Percentiles rank a stretch among this genome's conserved stretches.
Evolutionary conservation across 1,139 yeast genomes (phyloP).

Genomic region (Meyerozyma guilliermondii): DNA sequence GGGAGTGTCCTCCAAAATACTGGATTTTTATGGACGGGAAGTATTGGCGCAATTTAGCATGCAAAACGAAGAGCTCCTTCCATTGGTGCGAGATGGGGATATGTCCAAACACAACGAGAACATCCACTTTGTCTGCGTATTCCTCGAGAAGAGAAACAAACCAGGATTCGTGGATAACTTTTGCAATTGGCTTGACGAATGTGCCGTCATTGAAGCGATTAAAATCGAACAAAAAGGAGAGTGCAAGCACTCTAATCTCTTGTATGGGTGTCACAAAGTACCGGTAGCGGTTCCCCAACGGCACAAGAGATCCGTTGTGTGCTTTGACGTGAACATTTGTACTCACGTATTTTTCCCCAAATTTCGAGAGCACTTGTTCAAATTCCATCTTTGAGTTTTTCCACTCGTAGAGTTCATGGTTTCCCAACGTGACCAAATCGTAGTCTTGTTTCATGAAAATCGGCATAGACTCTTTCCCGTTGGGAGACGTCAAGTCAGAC

Average conservation of each 20-base stretch:
- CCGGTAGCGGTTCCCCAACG: conserved; percentile 65
- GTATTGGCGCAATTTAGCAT: conserved; percentile 46
- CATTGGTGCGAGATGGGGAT: conserved; percentile 61
- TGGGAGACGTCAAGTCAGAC: conserved; percentile 70
- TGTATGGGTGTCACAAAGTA: conserved; percentile 61
- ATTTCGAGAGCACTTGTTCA: conserved; percentile 51
- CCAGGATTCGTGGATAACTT: conserved; percentile 54
- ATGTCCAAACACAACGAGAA: conserved; percentile 73
- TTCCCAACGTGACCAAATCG: conserved; percentile 82
- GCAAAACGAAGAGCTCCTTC: conserved; percentile 53
- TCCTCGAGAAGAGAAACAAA: conserved; percentile 47
- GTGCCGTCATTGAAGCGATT: conserved; percentile 54
- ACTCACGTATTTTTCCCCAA: conserved; percentile 63
- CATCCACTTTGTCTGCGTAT: conserved; percentile 49
- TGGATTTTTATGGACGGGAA: conserved; percentile 69
- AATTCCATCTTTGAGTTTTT: conserved; percentile 65
- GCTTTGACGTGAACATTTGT: conserved; percentile 73
- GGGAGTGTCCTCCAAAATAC: conserved; percentile 94
- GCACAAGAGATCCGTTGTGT: conserved; percentile 45
- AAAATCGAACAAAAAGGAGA: conserved; percentile 82
- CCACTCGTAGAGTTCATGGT: conserved; percentile 83
- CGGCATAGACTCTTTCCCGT: conserved; percentile 59
- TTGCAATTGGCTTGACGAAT: conserved; percentile 57
- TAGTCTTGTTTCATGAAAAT: conserved; percentile 65
- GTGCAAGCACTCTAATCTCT: conserved; percentile 51